A percentile compares a stretch with the other conserved stretches of the same genome.
phyloP scores from a whole-genome alignment of 2,329 filamentous ascomycete genomes.

The Venturia carpophila region DNA sequence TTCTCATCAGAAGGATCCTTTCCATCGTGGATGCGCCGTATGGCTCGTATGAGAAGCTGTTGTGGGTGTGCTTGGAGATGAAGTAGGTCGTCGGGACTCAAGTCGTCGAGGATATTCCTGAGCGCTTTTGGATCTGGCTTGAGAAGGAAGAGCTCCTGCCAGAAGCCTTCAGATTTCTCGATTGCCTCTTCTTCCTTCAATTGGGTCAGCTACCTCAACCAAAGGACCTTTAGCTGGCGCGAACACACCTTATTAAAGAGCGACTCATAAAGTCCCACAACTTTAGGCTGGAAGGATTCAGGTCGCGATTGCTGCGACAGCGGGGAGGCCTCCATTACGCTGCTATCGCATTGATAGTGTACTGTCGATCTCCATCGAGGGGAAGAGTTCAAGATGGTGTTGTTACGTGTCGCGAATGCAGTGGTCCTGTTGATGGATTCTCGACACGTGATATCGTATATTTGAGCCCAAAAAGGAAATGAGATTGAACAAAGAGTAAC shows the following conservation, averaged over 20 bases:
- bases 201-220: conserved; percentile 25
- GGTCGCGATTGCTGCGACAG: conserved; percentile 87
- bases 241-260: conserved; percentile 54
- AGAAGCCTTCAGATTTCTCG: conserved; percentile 82
- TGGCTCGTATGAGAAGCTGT: conserved; percentile 68
- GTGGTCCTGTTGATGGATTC: not conserved
- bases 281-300: conserved; percentile 87
- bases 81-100: conserved; percentile 67
- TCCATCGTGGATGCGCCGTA: conserved; percentile 57
- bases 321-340: conserved; percentile 75
- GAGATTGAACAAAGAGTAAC: no score
- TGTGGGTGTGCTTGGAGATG: conserved; percentile 67
- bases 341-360: not conserved
- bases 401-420: not conserved
- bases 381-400: not conserved
- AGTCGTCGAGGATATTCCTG: conserved; percentile 58
- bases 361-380: not conserved
- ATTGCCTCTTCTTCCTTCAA: conserved; percentile 44
- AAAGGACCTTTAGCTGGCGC: not conserved
- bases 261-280: conserved; percentile 79
- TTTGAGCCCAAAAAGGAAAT: not conserved
- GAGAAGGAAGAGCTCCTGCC: conserved; percentile 90
- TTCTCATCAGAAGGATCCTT: conserved; percentile 59
- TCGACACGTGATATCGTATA: not conserved
- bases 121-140: conserved; percentile 67